Evolutionary conservation across 768 basidiomycete genomes (phyloP), one percentile per base, ranked within the genome.

Genomic region (Tylopilus intermedius): DNA sequence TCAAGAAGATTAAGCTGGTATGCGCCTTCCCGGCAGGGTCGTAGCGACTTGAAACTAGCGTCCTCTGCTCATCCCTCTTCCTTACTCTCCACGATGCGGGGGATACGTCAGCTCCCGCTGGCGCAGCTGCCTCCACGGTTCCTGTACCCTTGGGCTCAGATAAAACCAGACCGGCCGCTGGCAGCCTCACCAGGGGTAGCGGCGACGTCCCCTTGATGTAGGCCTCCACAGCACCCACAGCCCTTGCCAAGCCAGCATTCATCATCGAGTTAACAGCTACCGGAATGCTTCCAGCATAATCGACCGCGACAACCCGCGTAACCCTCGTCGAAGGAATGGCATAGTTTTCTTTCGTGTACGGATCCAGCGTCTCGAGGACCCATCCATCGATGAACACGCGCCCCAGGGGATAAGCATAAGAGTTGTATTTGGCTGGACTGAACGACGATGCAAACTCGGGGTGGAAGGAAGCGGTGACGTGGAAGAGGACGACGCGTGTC

Each of bases 301-400:
- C 94, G 53, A 94, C 79, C 1, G 90, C 87, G 3, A 89, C 82
- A 38, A 95, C 74, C 51, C 90, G 78, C 41, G 88, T 93, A 67
- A 91, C 94, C 44, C 88, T 72, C 37, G 94, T 91, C 4, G 93
- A 96, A 1, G 94, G 96, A 42, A 98, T 95, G 11, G 91, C 81
- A 64, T 93, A 95, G 58, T 91, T 92, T 69, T 95, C 93, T 55
- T 85, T 86, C 22, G 91, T 88, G 59, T 97, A 97, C 0, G 94
- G 94, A 64, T 98, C 95, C 44, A 98, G 79, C 4, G 95, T 97
- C 73, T 99, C 94, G 61, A 96, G 71, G 30, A 95, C 83, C 96
- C 96, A 99, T 2, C 89, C 95, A 62, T 97, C 94, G 6, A 99
- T 72, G 58, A 89, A 84, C 32, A 92, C 75, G 13, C 88, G 82